These are phyloP conservation scores for Tremella fuciformis DNA, from an alignment of 768 basidiomycete species.

Conservation along the genomic window DNA sequence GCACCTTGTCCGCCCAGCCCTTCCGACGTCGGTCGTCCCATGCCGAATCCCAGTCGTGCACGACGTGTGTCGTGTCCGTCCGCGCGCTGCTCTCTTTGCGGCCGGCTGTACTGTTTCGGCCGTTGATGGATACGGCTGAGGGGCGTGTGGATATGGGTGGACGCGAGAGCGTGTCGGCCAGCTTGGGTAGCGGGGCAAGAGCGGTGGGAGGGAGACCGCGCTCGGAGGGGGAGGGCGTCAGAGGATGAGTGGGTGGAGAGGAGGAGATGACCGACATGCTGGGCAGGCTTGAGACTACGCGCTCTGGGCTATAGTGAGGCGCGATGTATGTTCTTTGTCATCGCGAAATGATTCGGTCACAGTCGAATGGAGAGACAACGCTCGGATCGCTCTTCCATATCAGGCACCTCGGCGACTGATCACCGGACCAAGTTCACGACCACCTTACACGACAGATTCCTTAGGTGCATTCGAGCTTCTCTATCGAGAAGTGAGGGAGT, in stretches of 20 bases:
- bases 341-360: no score
- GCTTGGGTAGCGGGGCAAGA: background rate
- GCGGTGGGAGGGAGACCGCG: background rate
- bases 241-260: background rate
- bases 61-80: background rate
- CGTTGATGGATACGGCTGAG: background rate
- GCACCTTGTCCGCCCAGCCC: conserved; percentile 27
- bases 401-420: no score
- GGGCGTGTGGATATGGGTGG: background rate
- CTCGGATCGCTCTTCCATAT: no score
- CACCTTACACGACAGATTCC: no score
- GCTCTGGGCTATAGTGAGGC: no score
- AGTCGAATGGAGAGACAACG: no score
- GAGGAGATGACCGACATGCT: background rate
- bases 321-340: no score
- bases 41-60: conserved; percentile 34
- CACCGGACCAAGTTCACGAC: no score
- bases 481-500: no score
- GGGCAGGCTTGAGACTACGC: no score
- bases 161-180: background rate
- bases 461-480: no score
- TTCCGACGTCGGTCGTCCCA: conserved; percentile 21
- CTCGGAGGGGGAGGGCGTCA: no score
- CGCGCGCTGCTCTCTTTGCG: background rate
- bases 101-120: background rate